Percentiles rank a stretch among this genome's conserved stretches.
Conservation (phyloP, 805 yeast species). For the Monosporozyma aerobia region DNA sequence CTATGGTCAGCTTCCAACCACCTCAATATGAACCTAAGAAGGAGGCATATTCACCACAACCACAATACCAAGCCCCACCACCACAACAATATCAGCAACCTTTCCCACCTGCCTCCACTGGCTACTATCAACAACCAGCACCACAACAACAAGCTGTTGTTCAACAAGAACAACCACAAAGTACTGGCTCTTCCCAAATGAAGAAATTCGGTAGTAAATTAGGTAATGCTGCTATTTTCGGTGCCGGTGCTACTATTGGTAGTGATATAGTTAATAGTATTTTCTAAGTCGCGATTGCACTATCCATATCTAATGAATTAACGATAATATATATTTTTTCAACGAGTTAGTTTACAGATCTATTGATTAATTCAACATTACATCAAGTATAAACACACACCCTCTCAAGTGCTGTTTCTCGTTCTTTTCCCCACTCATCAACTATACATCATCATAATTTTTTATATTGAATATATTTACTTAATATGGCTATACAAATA, state of each 20-base stretch:
- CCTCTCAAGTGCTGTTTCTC: neutral
- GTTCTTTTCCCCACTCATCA: neutral
- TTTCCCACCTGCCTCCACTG: constrained; percentile 42
- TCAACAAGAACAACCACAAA: constrained; percentile 28
- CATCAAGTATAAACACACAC: neutral
- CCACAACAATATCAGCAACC: constrained; percentile 25
- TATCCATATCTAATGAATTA: neutral
- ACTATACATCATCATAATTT: neutral
- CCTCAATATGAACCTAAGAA: constrained; percentile 6
- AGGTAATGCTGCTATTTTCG: constrained; percentile 89
- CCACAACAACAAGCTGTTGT: constrained; percentile 19
- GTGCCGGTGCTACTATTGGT: constrained; percentile 95
- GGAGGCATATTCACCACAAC: constrained; percentile 7
- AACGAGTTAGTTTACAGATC: neutral
- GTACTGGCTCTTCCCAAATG: constrained; percentile 28
- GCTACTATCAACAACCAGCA: constrained; percentile 35
- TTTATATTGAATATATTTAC: neutral
- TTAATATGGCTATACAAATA: neutral
- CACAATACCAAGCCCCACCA: constrained; percentile 14
- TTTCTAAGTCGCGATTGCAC: constrained; percentile 31
- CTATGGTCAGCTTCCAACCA: constrained; percentile 12
- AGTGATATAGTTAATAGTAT: constrained; percentile 69
- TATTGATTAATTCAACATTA: neutral
- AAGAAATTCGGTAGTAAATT: constrained; percentile 69
- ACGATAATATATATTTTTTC: neutral